Percentiles rank a stretch among this genome's conserved stretches.
These are phyloP conservation scores for Solanum commersonii DNA, from an alignment of 257 asterid genomes.

Conservation along the genomic window DNA sequence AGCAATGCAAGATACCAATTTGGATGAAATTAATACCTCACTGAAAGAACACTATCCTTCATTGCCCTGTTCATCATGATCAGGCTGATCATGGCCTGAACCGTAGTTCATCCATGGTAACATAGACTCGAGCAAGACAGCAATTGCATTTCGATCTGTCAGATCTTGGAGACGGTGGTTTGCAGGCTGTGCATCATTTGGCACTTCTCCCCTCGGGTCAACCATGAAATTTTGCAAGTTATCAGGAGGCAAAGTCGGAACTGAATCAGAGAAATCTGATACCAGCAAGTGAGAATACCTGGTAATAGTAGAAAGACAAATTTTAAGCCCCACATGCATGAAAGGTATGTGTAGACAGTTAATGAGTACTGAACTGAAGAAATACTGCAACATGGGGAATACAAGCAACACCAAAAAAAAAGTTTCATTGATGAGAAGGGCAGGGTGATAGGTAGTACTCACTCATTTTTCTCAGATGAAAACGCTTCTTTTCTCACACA, in stretches of 20 bases:
- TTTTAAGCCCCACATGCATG: background rate
- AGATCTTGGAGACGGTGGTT: conserved; percentile 38
- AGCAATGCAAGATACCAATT: background rate
- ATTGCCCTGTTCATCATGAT: conserved; percentile 26
- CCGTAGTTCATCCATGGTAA: conserved; percentile 79
- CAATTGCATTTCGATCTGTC: conserved; percentile 58
- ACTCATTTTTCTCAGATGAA: conserved; percentile 81
- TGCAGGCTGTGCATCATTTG: conserved; percentile 21
- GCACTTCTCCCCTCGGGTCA: conserved; percentile 49
- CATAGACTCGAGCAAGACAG: conserved; percentile 74
- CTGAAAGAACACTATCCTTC: conserved; percentile 16
- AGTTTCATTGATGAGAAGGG: background rate
- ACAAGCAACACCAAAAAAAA: background rate
- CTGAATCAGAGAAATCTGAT: conserved; percentile 75
- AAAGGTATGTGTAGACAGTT: background rate
- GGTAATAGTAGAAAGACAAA: background rate
- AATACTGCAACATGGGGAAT: background rate
- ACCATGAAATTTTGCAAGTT: conserved; percentile 70
- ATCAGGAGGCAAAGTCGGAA: conserved; percentile 91
- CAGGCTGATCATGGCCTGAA: conserved; percentile 23
- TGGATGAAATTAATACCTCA: background rate
- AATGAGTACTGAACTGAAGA: background rate
- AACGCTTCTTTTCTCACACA: conserved; percentile 81
- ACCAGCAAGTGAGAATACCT: conserved; percentile 78
- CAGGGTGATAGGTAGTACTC: conserved; percentile 7